Percentiles rank a stretch among this genome's conserved stretches.
phyloP scores from a whole-genome alignment of 2,329 filamentous ascomycete species.

The Paraphaeosphaeria sporulosa region DNA sequence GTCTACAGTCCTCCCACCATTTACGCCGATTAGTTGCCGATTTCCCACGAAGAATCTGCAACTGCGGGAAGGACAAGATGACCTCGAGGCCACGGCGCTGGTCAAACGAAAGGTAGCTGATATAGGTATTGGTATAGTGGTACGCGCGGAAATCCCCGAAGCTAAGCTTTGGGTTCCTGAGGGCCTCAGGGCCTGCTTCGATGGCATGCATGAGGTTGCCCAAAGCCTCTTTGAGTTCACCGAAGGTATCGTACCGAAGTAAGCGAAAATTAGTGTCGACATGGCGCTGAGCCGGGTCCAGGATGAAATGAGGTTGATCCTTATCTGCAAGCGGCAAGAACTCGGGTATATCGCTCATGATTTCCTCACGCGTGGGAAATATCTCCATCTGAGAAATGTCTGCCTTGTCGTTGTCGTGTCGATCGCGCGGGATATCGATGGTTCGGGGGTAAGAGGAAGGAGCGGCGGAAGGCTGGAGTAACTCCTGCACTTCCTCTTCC shows the following conservation, averaged over 20 bases:
- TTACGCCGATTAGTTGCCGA: slow-evolving; percentile 16
- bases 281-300: slow-evolving; percentile 31
- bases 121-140: slow-evolving; percentile 26
- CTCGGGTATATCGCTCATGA: slow-evolving; percentile 49
- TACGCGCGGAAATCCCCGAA: slow-evolving; percentile 31
- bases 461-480: not conserved
- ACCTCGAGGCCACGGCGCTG: slow-evolving; percentile 12
- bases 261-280: slow-evolving; percentile 47
- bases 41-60: slow-evolving; percentile 20
- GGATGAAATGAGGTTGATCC: slow-evolving; percentile 37
- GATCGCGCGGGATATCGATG: slow-evolving; percentile 27
- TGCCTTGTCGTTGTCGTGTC: slow-evolving; percentile 44
- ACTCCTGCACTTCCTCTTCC: not conserved
- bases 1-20: slow-evolving; percentile 42
- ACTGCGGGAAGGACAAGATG: slow-evolving; percentile 34
- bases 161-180: slow-evolving; percentile 19
- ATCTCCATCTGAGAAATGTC: slow-evolving; percentile 42
- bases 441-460: slow-evolving; percentile 34
- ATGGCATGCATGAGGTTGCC: slow-evolving; percentile 26
- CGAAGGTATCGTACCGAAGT: slow-evolving; percentile 43
- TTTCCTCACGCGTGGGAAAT: slow-evolving; percentile 43
- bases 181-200: slow-evolving; percentile 6
- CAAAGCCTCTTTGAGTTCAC: slow-evolving; percentile 37
- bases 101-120: slow-evolving; percentile 24
- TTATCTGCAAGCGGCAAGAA: slow-evolving; percentile 42